A percentile compares a stretch with the other conserved stretches of the same genome.
Conservation (phyloP, 1,139 yeast species). For the Blastobotrys apis region DNA sequence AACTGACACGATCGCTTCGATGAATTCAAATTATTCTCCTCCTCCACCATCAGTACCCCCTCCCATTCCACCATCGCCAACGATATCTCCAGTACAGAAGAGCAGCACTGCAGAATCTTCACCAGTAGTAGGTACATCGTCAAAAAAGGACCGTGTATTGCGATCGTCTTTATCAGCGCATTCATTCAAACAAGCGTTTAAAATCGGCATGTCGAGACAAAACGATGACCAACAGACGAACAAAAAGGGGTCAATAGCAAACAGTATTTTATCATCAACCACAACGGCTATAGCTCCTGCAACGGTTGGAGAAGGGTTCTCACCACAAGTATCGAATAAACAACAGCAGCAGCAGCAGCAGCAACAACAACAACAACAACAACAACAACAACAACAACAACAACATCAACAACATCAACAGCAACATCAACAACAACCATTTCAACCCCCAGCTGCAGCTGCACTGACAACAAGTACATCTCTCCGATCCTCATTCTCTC, state of each 20-base stretch:
- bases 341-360: not conserved
- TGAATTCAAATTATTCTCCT: not conserved
- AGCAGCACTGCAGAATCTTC: not conserved
- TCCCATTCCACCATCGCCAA: slow-evolving; percentile 4
- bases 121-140: not conserved
- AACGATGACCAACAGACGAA: too few species aligned
- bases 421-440: not conserved
- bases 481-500: too few species aligned
- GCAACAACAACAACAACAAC: not conserved
- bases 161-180: slow-evolving; percentile 15
- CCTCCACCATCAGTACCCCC: not conserved
- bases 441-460: not conserved
- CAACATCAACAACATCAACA: not conserved
- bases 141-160: slow-evolving; percentile 8
- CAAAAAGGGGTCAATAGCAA: not conserved
- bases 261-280: not conserved
- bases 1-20: not conserved
- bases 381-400: not conserved
- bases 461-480: too few species aligned
- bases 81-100: not conserved
- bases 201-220: slow-evolving; percentile 8
- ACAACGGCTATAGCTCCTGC: not conserved
- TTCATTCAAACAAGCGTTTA: slow-evolving; percentile 16
- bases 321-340: too few species aligned
- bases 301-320: too few species aligned